A percentile compares a stretch with the other conserved stretches of the same genome.
These are phyloP conservation scores for Platanus orientalis DNA, from an alignment of 164 flowering plant genomes.

Conservation along the genomic window DNA sequence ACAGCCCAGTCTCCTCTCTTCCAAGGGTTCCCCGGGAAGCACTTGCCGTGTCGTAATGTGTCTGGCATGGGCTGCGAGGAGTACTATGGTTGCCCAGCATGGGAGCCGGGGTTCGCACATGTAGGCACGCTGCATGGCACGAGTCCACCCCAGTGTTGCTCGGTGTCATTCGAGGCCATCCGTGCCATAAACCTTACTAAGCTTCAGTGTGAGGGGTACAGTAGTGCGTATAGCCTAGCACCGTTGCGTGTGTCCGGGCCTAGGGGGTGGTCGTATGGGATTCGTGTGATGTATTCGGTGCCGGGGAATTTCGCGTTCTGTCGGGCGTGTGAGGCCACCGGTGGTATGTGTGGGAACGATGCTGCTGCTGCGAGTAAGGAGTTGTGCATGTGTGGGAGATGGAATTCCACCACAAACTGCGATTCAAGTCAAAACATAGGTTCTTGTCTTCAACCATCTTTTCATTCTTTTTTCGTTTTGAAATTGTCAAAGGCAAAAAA, in stretches of 20 bases:
- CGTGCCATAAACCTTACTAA: constrained; percentile 59
- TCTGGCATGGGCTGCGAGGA: constrained; percentile 95
- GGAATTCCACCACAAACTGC: constrained; percentile 80
- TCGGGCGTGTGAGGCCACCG: constrained; percentile 77
- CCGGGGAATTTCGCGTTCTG: constrained; percentile 62
- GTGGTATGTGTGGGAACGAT: constrained; percentile 81
- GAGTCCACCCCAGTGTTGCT: constrained; percentile 79
- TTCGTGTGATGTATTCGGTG: constrained; percentile 65
- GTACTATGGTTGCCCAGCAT: constrained; percentile 67
- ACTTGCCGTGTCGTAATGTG: constrained; percentile 73
- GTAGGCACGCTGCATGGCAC: constrained; percentile 32
- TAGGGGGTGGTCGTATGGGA: constrained; percentile 75
- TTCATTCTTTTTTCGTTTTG: too few species aligned
- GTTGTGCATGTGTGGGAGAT: constrained; percentile 65
- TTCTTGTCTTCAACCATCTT: not conserved
- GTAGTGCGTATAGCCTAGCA: constrained; percentile 82
- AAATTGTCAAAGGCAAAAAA: too few species aligned
- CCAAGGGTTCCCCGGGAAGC: constrained; percentile 79
- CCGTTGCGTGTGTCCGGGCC: constrained; percentile 62
- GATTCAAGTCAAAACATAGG: constrained; percentile 36
- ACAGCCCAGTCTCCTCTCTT: constrained; percentile 70
- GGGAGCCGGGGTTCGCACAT: constrained; percentile 40
- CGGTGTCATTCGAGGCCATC: constrained; percentile 54
- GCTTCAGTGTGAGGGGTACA: constrained; percentile 78
- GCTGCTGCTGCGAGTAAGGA: constrained; percentile 34